phyloP scores from a whole-genome alignment of 345 rosid genomes.

The Geranium rotundifolium region DNA sequence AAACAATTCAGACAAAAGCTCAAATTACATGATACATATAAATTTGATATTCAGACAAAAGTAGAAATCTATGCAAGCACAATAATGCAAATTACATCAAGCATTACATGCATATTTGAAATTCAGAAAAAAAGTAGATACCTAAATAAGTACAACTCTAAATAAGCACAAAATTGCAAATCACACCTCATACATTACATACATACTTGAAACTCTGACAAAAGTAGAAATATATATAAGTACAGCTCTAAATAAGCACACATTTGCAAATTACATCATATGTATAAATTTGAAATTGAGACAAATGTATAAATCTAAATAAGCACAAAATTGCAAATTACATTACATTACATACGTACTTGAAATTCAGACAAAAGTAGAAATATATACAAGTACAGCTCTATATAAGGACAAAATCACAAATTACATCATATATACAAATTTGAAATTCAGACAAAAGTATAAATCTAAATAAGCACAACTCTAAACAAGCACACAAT shows the following conservation, averaged over 20 bases:
- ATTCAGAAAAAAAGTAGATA: no score
- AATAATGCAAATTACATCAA: neutral
- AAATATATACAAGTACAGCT: neutral
- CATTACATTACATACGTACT: neutral
- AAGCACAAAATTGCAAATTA: neutral
- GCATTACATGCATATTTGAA: no score
- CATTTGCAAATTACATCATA: no score
- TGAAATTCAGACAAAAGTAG: no score
- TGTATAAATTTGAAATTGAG: no score
- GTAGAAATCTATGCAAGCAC: neutral
- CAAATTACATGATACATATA: neutral
- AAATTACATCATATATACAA: no score
- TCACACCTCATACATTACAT: neutral
- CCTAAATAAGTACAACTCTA: neutral
- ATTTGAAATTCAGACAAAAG: no score
- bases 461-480: no score
- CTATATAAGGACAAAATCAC: neutral
- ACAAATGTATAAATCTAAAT: no score
- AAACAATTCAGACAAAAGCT: conserved; percentile 1
- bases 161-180: neutral
- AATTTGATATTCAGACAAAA: no score
- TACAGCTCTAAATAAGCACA: neutral
- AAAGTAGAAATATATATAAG: neutral
- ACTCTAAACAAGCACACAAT: neutral
- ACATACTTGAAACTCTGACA: no score